Evolutionary conservation across 192 early-diverging fungal genomes (phyloP), one percentile per base, ranked within the genome.

Genomic region (Gryganskiella cystojenkinii): DNA sequence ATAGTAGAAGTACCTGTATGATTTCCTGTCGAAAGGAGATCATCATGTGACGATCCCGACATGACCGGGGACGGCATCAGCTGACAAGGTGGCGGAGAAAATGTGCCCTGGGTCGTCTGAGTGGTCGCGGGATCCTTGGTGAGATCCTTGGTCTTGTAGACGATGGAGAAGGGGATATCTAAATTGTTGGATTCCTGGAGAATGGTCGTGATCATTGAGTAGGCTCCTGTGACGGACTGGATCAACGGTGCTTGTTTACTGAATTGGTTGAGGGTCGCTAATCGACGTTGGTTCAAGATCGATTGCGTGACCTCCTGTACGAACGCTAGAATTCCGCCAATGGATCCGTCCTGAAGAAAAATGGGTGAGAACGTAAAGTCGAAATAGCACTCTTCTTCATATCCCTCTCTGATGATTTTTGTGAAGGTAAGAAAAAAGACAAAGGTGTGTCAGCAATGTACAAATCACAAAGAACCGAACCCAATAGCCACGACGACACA

Each of bases 351-450:
- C 31, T 50, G n/a, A 0, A 61, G 10, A 40, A 83, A 80, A 13
- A 83, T 67, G 14, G 81, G 81, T 25, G 70, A 58, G 35, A 83
- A 66, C 19, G 81, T 70, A 40, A 79, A 82, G 10, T 78, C 76
- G 52, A 82, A 79, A 46, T 82, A 82, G 27, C 65, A 70, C 57
- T 83, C 81, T 49, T 83, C 81, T 4, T 62, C 57, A 30, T 80
- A 83, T 27, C 81, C 81, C 9, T 64, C 75, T 24, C 81, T 75
- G 56, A n/a, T n/a, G n/a, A n/a, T n/a, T n/a, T n/a, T n/a, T n/a
- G n/a, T n/a, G n/a, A n/a, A n/a, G n/a, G n/a, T n/a, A n/a, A n/a
- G n/a, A n/a, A n/a, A n/a, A 35, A 31, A 28, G 17, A 61, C 15
- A 30, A 20, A 42, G 19, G 4, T 14, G 53, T 43, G 44, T 8